Evolutionary conservation across 148 eudicot species (phyloP).

Genomic region (Tetragonia tetragonoides): DNA sequence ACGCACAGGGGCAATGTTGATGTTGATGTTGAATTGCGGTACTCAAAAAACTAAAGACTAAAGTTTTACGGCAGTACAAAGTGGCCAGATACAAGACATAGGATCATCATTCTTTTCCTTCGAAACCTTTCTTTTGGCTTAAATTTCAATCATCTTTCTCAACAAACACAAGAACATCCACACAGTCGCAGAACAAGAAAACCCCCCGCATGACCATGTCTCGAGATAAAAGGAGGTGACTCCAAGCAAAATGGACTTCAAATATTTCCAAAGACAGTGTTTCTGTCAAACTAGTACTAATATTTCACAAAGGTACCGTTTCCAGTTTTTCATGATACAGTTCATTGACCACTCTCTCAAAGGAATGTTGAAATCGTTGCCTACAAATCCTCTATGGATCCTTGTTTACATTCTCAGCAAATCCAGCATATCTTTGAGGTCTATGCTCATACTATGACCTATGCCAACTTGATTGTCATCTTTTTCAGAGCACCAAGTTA

Average conservation of each 20-base stretch:
- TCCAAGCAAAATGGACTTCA: neutral
- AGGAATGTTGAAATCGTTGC: neutral
- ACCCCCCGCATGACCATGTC: neutral
- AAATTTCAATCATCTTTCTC: neutral
- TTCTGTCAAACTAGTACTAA: neutral
- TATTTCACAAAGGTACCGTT: neutral
- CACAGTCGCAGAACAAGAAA: neutral
- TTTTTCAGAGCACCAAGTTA: neutral
- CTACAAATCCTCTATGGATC: neutral
- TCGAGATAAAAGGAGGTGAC: neutral
- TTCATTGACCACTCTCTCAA: neutral
- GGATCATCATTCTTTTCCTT: neutral
- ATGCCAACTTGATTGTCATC: neutral
- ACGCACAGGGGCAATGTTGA: too few relatives aligned
- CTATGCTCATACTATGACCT: neutral
- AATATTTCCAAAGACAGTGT: neutral
- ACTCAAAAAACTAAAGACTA: neutral
- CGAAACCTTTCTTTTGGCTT: neutral
- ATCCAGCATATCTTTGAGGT: neutral
- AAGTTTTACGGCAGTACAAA: neutral
- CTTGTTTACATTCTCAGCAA: neutral
- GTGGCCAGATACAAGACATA: neutral
- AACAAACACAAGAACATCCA: neutral
- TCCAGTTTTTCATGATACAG: neutral
- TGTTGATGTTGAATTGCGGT: neutral